Evolutionary conservation across 164 flowering plant genomes (phyloP).

Genomic region (Tetracentron sinense): DNA sequence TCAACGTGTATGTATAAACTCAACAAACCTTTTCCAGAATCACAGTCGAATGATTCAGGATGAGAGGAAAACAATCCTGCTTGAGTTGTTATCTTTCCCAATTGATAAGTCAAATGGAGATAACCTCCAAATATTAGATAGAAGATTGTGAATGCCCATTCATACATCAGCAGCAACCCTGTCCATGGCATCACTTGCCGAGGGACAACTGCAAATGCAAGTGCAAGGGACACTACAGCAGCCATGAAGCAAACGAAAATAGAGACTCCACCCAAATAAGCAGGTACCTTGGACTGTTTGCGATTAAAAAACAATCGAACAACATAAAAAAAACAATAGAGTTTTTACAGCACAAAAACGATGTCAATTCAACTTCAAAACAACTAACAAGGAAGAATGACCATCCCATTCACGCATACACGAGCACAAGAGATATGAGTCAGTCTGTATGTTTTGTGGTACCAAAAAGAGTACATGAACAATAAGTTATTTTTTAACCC

Average conservation of each 20-base stretch:
- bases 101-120: slow-evolving; percentile 53
- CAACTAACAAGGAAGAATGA: neutral
- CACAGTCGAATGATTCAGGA: slow-evolving; percentile 48
- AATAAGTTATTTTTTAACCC: too few species aligned
- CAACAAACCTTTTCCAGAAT: slow-evolving; percentile 75
- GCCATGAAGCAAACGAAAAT: slow-evolving; percentile 55
- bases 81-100: slow-evolving; percentile 63
- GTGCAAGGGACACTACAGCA: slow-evolving; percentile 53
- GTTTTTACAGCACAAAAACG: neutral
- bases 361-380: neutral
- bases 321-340: slow-evolving; percentile 10
- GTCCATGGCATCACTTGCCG: slow-evolving; percentile 97
- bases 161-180: slow-evolving; percentile 85
- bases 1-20: neutral
- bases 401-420: neutral
- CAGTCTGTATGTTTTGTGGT: neutral
- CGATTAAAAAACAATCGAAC: slow-evolving; percentile 41
- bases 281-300: slow-evolving; percentile 58
- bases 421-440: neutral
- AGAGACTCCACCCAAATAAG: slow-evolving; percentile 66
- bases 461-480: neutral
- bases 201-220: slow-evolving; percentile 71
- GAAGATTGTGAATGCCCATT: slow-evolving; percentile 77
- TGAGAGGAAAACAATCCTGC: slow-evolving; percentile 38
- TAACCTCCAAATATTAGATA: slow-evolving; percentile 67